Evolutionary conservation across 306 rosid genomes (phyloP).

Genomic region (Cotoneaster glaucophyllus): DNA sequence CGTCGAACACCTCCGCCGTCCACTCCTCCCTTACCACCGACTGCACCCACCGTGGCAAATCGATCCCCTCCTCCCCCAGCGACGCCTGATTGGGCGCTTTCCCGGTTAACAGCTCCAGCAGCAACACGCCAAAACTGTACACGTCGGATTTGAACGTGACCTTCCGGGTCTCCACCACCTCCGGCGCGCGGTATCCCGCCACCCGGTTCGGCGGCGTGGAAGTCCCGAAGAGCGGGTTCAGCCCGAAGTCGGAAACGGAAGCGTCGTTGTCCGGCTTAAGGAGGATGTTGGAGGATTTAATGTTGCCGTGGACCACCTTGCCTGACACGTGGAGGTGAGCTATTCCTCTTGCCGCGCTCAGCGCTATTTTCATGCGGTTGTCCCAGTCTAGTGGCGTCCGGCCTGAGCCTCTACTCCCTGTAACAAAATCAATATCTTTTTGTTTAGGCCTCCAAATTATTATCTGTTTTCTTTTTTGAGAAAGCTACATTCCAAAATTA

Average conservation of each 20-base stretch:
- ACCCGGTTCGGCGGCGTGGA: constrained; percentile 66
- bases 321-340: constrained; percentile 80
- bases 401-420: constrained; percentile 98
- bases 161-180: constrained; percentile 65
- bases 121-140: constrained; percentile 83
- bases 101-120: constrained; percentile 83
- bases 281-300: constrained; percentile 85
- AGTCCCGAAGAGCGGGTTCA: constrained; percentile 61
- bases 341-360: constrained; percentile 63
- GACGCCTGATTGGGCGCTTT: constrained; percentile 97
- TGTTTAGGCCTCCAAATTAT: not conserved
- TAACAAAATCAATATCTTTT: not conserved
- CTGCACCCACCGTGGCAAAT: constrained; percentile 95
- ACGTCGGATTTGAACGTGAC: constrained; percentile 85
- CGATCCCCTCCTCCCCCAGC: constrained; percentile 85
- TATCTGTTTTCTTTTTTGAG: not conserved
- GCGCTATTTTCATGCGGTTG: constrained; percentile 71
- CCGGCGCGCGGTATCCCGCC: constrained; percentile 91
- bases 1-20: constrained; percentile 98
- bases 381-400: constrained; percentile 96
- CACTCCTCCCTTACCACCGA: constrained; percentile 96
- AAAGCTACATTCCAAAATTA: too few relatives aligned
- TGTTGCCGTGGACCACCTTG: constrained; percentile 83
- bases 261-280: constrained; percentile 68
- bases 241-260: constrained; percentile 67